Base-by-base conservation (phyloP, 2,329 filamentous ascomycete genomes). In the Parastagonospora avenae region DNA sequence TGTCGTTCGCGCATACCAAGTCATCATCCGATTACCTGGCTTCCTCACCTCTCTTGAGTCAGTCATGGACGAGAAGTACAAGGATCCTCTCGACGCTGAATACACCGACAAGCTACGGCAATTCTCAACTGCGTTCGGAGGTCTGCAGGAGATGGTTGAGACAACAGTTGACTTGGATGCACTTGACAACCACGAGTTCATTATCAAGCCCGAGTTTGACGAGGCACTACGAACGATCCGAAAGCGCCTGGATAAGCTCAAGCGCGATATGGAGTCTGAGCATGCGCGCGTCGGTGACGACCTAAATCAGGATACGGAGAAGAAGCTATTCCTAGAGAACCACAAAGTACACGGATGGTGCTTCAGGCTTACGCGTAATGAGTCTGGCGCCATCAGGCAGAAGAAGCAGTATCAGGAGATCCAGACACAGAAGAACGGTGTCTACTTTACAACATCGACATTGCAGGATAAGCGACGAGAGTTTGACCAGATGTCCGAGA, bases 151-250 rank as follows among this genome's bases (percentile, higher is more conserved):
- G 71, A 97, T 99, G 91, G 94, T 99, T 0, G 94, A 99, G 77
- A 96, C 94, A 1, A 99, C 95, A 0, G 92, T 99, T 11, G 94
- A 99, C 67, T 84, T 99, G 0, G 91, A 96, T 50, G 94, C 94
- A 2, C 84, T 99, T 9, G 93, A 99, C 66, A 92, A 94, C 60
- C 94, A 99, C 68, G 94, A 99, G 71, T 99, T 95, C 76, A 93
- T 97, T 65, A 99, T 99, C 82, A 99, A 97, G 76, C 90, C 95
- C 1, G 94, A 99, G 68, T 99, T 97, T 59, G 94, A 99, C 66
- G 92, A 97, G 51, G 84, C 87, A 47, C 80, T 99, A 32, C 86
- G 89, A 14, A 85, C 90, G n/a, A 95, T 99, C 62, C 86, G 91
- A 45, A 92, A 90, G 76, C 94, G 93, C 70, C 85, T 99, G 1